Conservation (phyloP, 495 filamentous ascomycete species). For the Xylaria longipes region DNA sequence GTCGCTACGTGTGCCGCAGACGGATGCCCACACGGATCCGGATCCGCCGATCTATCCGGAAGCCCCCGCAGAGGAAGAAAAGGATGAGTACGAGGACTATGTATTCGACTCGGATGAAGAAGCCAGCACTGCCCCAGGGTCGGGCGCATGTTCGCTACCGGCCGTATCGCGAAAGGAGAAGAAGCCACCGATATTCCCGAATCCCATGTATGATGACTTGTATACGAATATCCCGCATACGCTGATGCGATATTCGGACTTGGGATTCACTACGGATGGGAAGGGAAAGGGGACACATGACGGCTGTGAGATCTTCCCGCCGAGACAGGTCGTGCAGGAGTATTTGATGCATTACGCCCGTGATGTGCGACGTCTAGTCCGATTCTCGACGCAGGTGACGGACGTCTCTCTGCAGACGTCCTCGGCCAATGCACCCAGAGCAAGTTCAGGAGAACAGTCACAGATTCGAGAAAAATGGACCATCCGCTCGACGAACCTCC, state of each 20-base stretch:
- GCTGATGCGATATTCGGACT: slow-evolving; percentile 82
- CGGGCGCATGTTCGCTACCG: slow-evolving; percentile 23
- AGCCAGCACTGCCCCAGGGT: slow-evolving; percentile 25
- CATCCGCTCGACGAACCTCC: slow-evolving; percentile 50
- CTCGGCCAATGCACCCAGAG: background rate
- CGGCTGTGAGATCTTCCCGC: slow-evolving; percentile 73
- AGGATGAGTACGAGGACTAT: slow-evolving; percentile 21
- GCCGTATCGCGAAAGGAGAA: slow-evolving; percentile 10
- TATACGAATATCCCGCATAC: slow-evolving; percentile 87
- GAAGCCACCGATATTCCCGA: slow-evolving; percentile 58
- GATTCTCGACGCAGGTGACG: slow-evolving; percentile 51
- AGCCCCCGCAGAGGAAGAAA: background rate
- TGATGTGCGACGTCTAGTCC: slow-evolving; percentile 59
- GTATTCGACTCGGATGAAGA: slow-evolving; percentile 26
- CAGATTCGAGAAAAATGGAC: slow-evolving; percentile 50
- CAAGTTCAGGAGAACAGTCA: slow-evolving; percentile 13
- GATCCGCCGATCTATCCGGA: slow-evolving; percentile 46
- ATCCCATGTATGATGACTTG: slow-evolving; percentile 80
- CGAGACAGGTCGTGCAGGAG: slow-evolving; percentile 66
- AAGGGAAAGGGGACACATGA: slow-evolving; percentile 17
- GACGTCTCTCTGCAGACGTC: slow-evolving; percentile 39
- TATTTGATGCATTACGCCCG: slow-evolving; percentile 79
- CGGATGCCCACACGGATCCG: slow-evolving; percentile 45
- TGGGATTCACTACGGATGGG: slow-evolving; percentile 58
- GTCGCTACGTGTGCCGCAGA: slow-evolving; percentile 47